These are phyloP conservation scores for Serendipita sp. DNA, from an alignment of 768 basidiomycete species.

Conservation along the genomic window DNA sequence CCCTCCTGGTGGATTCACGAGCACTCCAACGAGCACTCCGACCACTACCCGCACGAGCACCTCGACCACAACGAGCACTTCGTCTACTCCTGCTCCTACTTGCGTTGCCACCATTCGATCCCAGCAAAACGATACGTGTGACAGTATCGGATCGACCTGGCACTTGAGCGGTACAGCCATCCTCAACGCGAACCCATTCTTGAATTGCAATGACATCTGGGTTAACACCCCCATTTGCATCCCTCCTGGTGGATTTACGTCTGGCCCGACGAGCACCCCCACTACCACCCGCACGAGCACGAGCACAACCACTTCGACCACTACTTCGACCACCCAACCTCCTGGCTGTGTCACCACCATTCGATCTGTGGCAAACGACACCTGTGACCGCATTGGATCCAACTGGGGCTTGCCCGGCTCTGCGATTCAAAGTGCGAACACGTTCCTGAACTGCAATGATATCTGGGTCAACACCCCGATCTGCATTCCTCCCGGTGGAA, in stretches of 20 bases:
- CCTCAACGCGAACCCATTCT: neutral
- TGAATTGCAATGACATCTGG: neutral
- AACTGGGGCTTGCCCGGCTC: neutral
- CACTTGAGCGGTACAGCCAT: neutral
- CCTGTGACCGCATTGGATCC: neutral
- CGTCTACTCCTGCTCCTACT: neutral
- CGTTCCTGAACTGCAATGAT: neutral
- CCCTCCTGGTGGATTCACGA: neutral
- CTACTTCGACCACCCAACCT: neutral
- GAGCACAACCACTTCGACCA: neutral
- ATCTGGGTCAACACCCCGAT: neutral
- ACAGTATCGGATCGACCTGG: neutral
- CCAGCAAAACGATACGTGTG: neutral
- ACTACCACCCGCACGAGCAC: neutral
- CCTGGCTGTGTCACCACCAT: neutral
- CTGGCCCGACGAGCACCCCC: neutral
- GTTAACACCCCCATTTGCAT: neutral
- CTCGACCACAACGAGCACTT: neutral
- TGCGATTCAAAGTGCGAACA: neutral
- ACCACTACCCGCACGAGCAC: neutral
- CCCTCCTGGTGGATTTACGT: neutral
- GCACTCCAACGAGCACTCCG: neutral
- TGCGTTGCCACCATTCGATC: neutral
- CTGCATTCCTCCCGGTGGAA: constrained; percentile 3
- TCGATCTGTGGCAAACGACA: neutral